phyloP scores from a whole-genome alignment of 2,329 filamentous ascomycete genomes.

The Pyricularia sp. region DNA sequence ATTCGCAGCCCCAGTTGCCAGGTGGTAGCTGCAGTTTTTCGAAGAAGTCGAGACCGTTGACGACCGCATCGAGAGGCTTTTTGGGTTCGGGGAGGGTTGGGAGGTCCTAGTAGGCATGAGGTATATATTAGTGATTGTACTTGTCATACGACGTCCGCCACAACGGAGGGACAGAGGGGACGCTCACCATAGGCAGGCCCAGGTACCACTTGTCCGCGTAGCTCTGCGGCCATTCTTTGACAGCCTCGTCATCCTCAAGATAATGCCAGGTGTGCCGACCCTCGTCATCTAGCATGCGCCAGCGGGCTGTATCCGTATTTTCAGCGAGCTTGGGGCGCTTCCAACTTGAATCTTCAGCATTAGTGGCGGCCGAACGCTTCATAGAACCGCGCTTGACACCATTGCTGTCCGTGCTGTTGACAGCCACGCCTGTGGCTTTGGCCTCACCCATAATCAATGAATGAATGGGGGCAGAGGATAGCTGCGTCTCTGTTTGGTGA shows the following conservation, averaged over 20 bases:
- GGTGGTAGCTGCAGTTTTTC: slow-evolving; percentile 79
- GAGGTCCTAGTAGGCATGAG: slow-evolving; percentile 45
- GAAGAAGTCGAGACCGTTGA: slow-evolving; percentile 82
- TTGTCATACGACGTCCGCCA: background rate
- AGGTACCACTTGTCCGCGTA: slow-evolving; percentile 84
- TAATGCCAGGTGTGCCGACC: slow-evolving; percentile 95
- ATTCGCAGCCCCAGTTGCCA: slow-evolving; percentile 95
- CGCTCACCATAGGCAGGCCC: slow-evolving; percentile 62
- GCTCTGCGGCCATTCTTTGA: slow-evolving; percentile 73
- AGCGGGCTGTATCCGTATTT: slow-evolving; percentile 71
- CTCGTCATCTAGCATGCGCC: slow-evolving; percentile 74
- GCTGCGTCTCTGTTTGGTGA: background rate
- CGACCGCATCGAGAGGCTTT: slow-evolving; percentile 66
- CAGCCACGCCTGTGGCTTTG: slow-evolving; percentile 6
- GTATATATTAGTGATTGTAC: background rate
- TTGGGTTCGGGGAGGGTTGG: slow-evolving; percentile 62
- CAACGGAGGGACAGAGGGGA: background rate
- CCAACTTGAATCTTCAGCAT: slow-evolving; percentile 14
- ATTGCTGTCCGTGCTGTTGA: slow-evolving; percentile 22
- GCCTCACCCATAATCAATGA: slow-evolving; percentile 5
- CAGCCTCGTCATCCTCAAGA: slow-evolving; percentile 61
- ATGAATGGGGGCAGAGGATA: background rate
- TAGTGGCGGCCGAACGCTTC: slow-evolving; percentile 33
- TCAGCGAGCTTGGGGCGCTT: slow-evolving; percentile 13
- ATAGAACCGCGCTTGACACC: slow-evolving; percentile 14